Evolutionary conservation across 768 basidiomycete species (phyloP).

Genomic region (Scleroderma bovista): DNA sequence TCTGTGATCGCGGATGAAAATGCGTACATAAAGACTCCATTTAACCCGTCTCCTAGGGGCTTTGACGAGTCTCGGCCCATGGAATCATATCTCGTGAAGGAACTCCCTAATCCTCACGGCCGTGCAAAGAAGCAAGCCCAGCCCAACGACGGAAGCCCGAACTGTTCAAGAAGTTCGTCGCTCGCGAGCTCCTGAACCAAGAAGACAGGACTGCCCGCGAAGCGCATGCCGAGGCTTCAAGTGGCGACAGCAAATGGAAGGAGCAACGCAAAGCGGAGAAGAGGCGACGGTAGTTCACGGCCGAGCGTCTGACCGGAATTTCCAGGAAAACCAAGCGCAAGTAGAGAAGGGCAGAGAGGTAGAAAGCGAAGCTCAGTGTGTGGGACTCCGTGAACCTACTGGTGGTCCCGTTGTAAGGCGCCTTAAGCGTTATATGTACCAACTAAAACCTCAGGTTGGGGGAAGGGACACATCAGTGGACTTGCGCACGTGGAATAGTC

Average conservation of each 20-base stretch:
- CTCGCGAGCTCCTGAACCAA: constrained; percentile 48
- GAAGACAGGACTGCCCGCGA: constrained; percentile 57
- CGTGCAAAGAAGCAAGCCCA: constrained; percentile 72
- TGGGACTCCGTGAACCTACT: too few species aligned
- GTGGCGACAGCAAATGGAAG: constrained; percentile 56
- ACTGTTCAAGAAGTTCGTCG: constrained; percentile 49
- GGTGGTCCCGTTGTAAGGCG: too few species aligned
- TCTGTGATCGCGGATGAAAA: constrained; percentile 45
- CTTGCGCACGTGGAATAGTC: too few species aligned
- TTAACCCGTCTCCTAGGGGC: constrained; percentile 35
- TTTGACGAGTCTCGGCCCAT: constrained; percentile 53
- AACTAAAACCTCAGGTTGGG: too few species aligned
- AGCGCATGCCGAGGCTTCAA: constrained; percentile 76
- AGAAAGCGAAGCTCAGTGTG: constrained; percentile 54
- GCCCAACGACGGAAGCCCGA: constrained; percentile 42
- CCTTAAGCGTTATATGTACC: too few species aligned
- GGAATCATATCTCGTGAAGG: constrained; percentile 59
- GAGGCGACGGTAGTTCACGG: constrained; percentile 48
- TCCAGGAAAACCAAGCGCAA: constrained; percentile 33
- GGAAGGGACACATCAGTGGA: too few species aligned
- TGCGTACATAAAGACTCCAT: constrained; percentile 52
- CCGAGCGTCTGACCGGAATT: constrained; percentile 33
- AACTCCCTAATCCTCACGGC: constrained; percentile 77
- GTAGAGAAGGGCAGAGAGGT: constrained; percentile 38
- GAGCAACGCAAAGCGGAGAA: constrained; percentile 54